These are phyloP conservation scores for Ganoderma meredithae DNA, from an alignment of 1,284 basidiomycete genomes.

Conservation along the genomic window DNA sequence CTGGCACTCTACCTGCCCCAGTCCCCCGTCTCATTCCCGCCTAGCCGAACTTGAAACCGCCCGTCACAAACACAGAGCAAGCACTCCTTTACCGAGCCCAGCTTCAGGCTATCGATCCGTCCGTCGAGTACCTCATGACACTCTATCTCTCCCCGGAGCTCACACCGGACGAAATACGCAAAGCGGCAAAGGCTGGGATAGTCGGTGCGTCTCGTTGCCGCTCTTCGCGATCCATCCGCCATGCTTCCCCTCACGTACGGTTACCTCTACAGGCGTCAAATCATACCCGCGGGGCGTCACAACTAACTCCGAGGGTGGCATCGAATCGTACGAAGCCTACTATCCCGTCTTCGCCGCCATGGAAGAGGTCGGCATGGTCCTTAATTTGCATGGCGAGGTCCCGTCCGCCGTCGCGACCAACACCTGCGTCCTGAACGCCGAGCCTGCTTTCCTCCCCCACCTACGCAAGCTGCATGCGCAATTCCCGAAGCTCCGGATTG, in stretches of 20 bases:
- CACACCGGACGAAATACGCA: slow-evolving; percentile 90
- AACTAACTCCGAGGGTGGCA: slow-evolving; percentile 96
- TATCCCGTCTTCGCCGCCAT: slow-evolving; percentile 96
- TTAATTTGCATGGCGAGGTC: slow-evolving; percentile 98
- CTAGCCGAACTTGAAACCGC: slow-evolving; percentile 95
- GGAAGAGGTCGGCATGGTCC: slow-evolving; percentile 92
- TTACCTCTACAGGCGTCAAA: slow-evolving; percentile 80
- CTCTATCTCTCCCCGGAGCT: slow-evolving; percentile 93
- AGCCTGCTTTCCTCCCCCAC: slow-evolving; percentile 90
- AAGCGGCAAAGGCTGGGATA: slow-evolving; percentile 88
- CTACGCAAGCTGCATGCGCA: slow-evolving; percentile 82
- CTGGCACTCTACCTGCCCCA: slow-evolving; percentile 14
- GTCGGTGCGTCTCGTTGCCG: slow-evolving; percentile 56
- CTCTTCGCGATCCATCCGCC: slow-evolving; percentile 9
- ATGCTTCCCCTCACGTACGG: background rate
- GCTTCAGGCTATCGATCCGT: slow-evolving; percentile 80
- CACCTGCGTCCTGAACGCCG: slow-evolving; percentile 94
- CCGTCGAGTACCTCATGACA: slow-evolving; percentile 93
- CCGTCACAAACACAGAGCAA: slow-evolving; percentile 86
- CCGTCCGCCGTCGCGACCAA: slow-evolving; percentile 91
- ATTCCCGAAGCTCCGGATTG: slow-evolving; percentile 95
- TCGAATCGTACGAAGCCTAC: slow-evolving; percentile 95
- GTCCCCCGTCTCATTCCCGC: slow-evolving; percentile 22
- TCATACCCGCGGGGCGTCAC: slow-evolving; percentile 98
- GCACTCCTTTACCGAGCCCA: slow-evolving; percentile 84